Evolutionary conservation across 805 yeast genomes (phyloP), one percentile per base, ranked within the genome.

Genomic region (Saturnispora besseyi): DNA sequence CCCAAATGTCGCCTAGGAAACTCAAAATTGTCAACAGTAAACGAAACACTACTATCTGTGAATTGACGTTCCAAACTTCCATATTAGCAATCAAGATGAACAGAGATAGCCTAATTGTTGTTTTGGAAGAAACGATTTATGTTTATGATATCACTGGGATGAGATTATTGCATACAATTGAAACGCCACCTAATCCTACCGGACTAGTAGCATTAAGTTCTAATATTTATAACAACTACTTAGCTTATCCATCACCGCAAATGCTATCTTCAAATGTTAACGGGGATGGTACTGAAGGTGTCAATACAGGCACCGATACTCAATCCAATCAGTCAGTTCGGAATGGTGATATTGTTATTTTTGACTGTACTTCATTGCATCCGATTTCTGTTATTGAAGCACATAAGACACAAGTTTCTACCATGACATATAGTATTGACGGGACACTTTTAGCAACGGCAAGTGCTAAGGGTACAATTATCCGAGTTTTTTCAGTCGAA

Each of bases 71-170:
- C 64, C 95, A 96, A 1, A 81, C 88, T 3, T 72, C 83, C 5
- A 84, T 91, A 9, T 69, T 86, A 32, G 80, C 84, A 32, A 82
- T 91, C 22, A 79, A 80, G 56, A 76, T 91, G 72, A 91, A 93
- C 67, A 74, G 97, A 40, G 83, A 86, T 57, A 70, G 97, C 44
- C 71, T 91, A 57, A 77, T 88, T 42, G 95, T 90, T n/a, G 76
- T 87, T 9, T 69, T 91, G 48, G 79, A 84, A 54, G 93, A 87
- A 51, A 93, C 91, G 60, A 82, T 91, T 11, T 88, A 84, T 64
- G 76, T 93, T 43, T 91, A 91, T 68, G 97, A 91, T 65, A 83
- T 91, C 57, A 81, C 89, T 57, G 88, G 91, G 62, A 89, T 91
- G 82, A 78, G 87, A 59, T 75, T 91, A 29, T 66, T 91, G 40